Evolutionary conservation across 805 yeast species (phyloP).

Genomic region (Saturnispora bothae): DNA sequence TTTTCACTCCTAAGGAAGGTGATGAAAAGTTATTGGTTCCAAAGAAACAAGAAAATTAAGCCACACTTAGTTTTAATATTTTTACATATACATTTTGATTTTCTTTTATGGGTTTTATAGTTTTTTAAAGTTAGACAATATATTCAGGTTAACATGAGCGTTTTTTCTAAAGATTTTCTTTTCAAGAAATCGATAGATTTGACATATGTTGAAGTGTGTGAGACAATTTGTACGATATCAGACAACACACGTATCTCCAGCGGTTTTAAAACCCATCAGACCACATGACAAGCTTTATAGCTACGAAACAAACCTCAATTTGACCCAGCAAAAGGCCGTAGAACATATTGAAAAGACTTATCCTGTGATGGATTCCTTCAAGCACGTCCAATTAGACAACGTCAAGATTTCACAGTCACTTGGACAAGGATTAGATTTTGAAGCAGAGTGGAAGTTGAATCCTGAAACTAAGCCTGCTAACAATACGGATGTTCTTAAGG

Average conservation of each 20-base stretch:
- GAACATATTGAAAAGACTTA: not conserved
- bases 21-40: slow-evolving; percentile 28
- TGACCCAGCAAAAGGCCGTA: not conserved
- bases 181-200: too few species aligned
- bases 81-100: too few species aligned
- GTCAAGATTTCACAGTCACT: not conserved
- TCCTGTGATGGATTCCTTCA: not conserved
- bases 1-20: slow-evolving; percentile 30
- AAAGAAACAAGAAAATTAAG: slow-evolving; percentile 12
- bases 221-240: not conserved
- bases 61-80: slow-evolving; percentile 1
- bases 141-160: too few species aligned
- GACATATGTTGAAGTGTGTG: not conserved
- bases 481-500: slow-evolving; percentile 1
- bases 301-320: not conserved
- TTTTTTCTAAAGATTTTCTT: too few species aligned
- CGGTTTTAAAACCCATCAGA: not conserved
- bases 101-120: not conserved
- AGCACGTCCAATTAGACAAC: not conserved
- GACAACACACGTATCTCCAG: not conserved
- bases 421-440: not conserved
- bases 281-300: not conserved
- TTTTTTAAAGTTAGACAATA: not conserved
- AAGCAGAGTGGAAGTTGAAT: not conserved
- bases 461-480: not conserved